These are phyloP conservation scores for Platanthera zijinensis DNA, from an alignment of 106 monocot species.

Conservation along the genomic window DNA sequence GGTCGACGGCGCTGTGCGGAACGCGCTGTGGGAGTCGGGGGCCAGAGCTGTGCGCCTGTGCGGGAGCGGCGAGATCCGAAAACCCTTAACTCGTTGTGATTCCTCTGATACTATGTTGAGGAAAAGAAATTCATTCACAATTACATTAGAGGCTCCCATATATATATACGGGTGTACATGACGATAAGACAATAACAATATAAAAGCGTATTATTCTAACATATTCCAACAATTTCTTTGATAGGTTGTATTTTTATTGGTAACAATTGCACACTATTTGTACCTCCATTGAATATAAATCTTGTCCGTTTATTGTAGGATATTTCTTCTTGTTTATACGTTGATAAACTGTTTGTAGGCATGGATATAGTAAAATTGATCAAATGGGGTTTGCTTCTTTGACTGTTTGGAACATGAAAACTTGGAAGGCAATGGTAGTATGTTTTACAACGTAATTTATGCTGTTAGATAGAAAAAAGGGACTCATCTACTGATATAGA, in stretches of 20 bases:
- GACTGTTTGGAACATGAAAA: constrained; percentile 94
- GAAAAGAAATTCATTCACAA: too few relatives aligned
- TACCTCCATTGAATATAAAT: background rate
- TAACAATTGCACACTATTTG: background rate
- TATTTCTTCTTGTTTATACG: background rate
- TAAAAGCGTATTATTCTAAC: too few relatives aligned
- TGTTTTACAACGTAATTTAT: background rate
- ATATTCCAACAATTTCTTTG: too few relatives aligned
- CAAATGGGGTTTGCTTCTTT: constrained; percentile 74
- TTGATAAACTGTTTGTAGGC: constrained; percentile 9
- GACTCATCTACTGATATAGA: constrained; percentile 9
- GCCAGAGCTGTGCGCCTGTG: too few relatives aligned
- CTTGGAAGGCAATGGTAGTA: constrained; percentile 68
- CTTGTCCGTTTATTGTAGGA: background rate
- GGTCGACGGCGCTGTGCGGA: too few relatives aligned
- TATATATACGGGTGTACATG: too few relatives aligned
- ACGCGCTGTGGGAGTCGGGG: too few relatives aligned
- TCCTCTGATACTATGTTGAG: too few relatives aligned
- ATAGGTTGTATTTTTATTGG: background rate
- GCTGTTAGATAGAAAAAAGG: background rate
- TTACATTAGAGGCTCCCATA: too few relatives aligned
- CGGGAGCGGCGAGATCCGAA: too few relatives aligned
- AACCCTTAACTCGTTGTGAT: too few relatives aligned
- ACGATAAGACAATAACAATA: too few relatives aligned
- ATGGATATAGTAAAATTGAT: constrained; percentile 52